A percentile compares a stretch with the other conserved stretches of the same genome.
These are phyloP conservation scores for Cutaneotrichosporon mucoides DNA, from an alignment of 1,284 basidiomycete genomes.

Conservation along the genomic window DNA sequence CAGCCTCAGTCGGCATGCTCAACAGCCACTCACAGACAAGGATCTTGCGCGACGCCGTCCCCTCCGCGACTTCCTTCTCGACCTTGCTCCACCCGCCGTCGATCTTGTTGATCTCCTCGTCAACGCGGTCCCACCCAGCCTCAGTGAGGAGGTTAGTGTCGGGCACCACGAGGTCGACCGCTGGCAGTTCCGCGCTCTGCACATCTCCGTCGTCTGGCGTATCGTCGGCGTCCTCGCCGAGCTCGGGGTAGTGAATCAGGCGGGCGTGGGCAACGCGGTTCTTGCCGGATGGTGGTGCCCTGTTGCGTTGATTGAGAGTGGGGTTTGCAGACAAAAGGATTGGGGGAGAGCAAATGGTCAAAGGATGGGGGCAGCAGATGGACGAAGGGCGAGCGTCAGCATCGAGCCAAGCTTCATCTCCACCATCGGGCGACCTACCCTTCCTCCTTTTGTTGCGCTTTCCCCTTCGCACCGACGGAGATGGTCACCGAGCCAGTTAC, in stretches of 20 bases:
- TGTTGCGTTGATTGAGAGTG: no score
- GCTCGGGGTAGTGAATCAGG: background rate
- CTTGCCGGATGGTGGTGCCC: background rate
- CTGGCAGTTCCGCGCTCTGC: slow-evolving; percentile 5
- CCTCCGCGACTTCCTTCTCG: slow-evolving; percentile 11
- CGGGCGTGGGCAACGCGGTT: background rate
- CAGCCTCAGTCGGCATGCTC: no score
- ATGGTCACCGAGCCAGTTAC: slow-evolving; percentile 10
- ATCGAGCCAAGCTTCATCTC: background rate
- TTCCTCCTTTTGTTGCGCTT: no score
- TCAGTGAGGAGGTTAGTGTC: slow-evolving; percentile 47
- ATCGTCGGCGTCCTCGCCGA: no score
- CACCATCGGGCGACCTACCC: no score
- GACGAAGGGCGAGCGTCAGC: background rate
- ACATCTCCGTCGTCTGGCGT: background rate
- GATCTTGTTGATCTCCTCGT: slow-evolving; percentile 60
- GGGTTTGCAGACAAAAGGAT: no score
- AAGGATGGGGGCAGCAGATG: background rate
- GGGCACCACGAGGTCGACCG: slow-evolving; percentile 43
- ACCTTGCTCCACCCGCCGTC: slow-evolving; percentile 30
- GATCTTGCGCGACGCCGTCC: slow-evolving; percentile 57
- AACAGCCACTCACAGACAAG: slow-evolving; percentile 64
- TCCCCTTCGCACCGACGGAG: background rate
- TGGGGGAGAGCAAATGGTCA: no score
- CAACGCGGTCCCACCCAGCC: slow-evolving; percentile 63